Conservation (phyloP, 2,329 filamentous ascomycete genomes). For the Colletotrichum lini region DNA sequence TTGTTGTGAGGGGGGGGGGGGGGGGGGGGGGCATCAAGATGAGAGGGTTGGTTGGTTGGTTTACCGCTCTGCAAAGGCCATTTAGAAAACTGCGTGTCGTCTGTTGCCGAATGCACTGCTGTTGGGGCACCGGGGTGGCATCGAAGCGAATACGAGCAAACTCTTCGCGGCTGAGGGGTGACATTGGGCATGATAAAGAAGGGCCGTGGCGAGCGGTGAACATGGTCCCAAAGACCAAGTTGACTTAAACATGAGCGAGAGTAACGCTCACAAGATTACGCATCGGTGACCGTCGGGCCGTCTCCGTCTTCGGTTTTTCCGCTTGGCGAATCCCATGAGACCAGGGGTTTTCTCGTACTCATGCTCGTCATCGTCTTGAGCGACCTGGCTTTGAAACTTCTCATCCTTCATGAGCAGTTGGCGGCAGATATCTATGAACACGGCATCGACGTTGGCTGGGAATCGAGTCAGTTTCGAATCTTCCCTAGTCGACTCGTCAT, state of each 20-base stretch:
- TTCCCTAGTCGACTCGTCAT: background rate
- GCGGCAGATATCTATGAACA: constrained; percentile 86
- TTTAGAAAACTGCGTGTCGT: constrained; percentile 11
- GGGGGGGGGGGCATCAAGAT: background rate
- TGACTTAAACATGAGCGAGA: background rate
- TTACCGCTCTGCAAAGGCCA: constrained; percentile 9
- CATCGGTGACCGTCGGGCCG: constrained; percentile 46
- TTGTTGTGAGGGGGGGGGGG: constrained; percentile 2
- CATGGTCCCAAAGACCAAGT: background rate
- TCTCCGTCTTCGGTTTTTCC: constrained; percentile 49
- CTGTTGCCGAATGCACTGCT: constrained; percentile 15
- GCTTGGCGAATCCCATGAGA: constrained; percentile 51
- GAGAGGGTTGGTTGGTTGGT: no score
- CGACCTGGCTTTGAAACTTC: constrained; percentile 57
- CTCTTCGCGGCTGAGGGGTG: background rate
- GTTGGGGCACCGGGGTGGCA: constrained; percentile 6
- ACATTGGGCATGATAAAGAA: no score
- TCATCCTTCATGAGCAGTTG: constrained; percentile 86
- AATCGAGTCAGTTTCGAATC: constrained; percentile 44
- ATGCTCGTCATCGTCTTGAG: constrained; percentile 55
- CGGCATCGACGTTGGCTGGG: constrained; percentile 88
- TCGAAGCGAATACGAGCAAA: constrained; percentile 5
- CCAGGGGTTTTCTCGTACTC: constrained; percentile 61
- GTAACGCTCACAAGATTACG: constrained; percentile 42
- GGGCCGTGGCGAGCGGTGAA: background rate